phyloP scores from a whole-genome alignment of 1,139 yeast species.

The Geotrichum phurueaensis region DNA sequence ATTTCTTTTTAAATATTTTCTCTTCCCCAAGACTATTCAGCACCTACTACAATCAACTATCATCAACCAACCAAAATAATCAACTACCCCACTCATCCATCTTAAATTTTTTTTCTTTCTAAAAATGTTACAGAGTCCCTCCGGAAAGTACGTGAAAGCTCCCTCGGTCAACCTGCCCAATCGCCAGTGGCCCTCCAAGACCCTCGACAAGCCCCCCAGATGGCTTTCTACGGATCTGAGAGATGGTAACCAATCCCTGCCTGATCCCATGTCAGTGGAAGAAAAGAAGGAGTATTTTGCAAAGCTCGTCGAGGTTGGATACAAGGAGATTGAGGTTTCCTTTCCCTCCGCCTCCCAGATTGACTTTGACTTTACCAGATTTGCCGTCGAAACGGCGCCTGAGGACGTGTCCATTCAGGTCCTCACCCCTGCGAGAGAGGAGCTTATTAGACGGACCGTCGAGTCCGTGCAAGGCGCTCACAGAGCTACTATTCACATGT shows the following conservation, averaged over 20 bases:
- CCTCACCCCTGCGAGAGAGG: conserved; percentile 86
- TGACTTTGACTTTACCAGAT: conserved; percentile 92
- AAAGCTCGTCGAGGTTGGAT: conserved; percentile 81
- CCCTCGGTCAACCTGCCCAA: conserved; percentile 61
- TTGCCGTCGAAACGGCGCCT: conserved; percentile 88
- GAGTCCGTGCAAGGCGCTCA: conserved; percentile 88
- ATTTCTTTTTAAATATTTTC: no score
- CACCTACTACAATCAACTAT: no score
- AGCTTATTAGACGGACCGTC: conserved; percentile 79
- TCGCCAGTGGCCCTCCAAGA: conserved; percentile 81
- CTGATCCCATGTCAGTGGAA: conserved; percentile 90
- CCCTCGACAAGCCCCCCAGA: conserved; percentile 77
- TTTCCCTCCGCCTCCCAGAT: conserved; percentile 95
- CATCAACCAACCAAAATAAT: no score
- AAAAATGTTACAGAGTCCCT: conserved; percentile 64
- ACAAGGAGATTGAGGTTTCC: conserved; percentile 94
- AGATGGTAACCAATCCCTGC: conserved; percentile 95
- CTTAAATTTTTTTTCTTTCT: neutral
- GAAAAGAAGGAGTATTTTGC: conserved; percentile 87
- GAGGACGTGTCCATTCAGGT: conserved; percentile 90
- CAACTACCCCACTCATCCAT: neutral
- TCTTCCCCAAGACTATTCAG: no score
- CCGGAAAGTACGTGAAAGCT: conserved; percentile 66
- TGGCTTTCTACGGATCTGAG: conserved; percentile 95
- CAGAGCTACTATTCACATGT: conserved; percentile 82